Conservation (phyloP, 2,329 filamentous ascomycete species). For the Zalaria obscura region DNA sequence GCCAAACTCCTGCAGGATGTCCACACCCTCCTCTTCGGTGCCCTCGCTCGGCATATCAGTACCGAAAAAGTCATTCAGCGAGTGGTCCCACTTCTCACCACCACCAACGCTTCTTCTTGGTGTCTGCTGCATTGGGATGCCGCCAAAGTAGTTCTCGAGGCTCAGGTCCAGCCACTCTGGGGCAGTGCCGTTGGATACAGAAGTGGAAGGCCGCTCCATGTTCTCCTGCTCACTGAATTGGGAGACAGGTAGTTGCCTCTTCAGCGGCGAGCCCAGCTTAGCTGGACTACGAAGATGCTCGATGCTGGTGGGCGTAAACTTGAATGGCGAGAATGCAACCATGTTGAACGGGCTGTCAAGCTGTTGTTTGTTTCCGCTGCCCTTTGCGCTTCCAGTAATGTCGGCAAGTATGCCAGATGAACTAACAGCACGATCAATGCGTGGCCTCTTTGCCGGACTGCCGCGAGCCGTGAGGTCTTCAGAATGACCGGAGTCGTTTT, state of each 20-base stretch:
- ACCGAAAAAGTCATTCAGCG: constrained; percentile 40
- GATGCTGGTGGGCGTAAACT: constrained; percentile 2
- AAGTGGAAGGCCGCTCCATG: constrained; percentile 4
- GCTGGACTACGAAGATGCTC: constrained; percentile 11
- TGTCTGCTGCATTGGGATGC: constrained; percentile 1
- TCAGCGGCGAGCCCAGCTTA: constrained; percentile 18
- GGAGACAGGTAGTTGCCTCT: constrained; percentile 8
- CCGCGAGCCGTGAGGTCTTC: constrained; percentile 36
- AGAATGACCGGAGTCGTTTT: constrained; percentile 10
- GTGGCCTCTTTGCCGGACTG: constrained; percentile 53
- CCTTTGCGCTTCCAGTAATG: constrained; percentile 31
- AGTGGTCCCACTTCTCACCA: constrained; percentile 15
- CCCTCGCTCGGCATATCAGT: constrained; percentile 45
- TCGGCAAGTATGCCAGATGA: constrained; percentile 50
- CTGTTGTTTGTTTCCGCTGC: background rate
- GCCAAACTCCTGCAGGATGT: constrained; percentile 62
- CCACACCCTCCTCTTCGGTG: constrained; percentile 44
- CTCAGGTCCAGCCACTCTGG: constrained; percentile 10
- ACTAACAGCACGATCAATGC: constrained; percentile 47
- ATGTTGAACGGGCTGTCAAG: background rate
- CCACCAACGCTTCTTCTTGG: constrained; percentile 10
- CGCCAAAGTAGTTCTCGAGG: constrained; percentile 9
- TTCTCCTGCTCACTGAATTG: background rate
- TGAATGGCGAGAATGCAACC: constrained; percentile 1
- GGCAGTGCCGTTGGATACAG: constrained; percentile 2